Percentiles rank a stretch among this genome's conserved stretches.
These are phyloP conservation scores for Plasmodium billcollinsi DNA, from an alignment of 169 alveolate genomes.

Conservation along the genomic window DNA sequence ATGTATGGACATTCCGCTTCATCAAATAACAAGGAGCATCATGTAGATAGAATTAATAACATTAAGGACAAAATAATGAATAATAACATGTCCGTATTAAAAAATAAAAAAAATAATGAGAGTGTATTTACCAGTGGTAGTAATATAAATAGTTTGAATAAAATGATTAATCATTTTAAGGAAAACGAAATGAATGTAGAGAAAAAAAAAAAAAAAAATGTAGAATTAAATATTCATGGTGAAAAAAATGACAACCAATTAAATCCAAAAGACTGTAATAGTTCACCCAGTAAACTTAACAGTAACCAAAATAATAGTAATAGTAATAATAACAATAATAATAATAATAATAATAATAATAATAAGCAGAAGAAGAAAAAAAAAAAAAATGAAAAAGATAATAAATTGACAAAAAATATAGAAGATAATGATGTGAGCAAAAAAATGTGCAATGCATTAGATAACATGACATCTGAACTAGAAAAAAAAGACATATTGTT, in stretches of 20 bases:
- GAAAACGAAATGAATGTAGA: slow-evolving; percentile 26
- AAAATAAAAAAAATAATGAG: not conserved
- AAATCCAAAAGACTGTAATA: not conserved
- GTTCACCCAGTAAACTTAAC: not conserved
- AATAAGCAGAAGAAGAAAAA: slow-evolving; percentile 7
- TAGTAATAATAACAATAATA: not conserved
- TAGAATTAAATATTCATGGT: slow-evolving; percentile 26
- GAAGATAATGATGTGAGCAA: slow-evolving; percentile 4
- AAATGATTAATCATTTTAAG: slow-evolving; percentile 5
- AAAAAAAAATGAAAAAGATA: slow-evolving; percentile 6
- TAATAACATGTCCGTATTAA: not conserved
- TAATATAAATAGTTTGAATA: slow-evolving; percentile 11
- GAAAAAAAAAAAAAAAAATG: too few species aligned
- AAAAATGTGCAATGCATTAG: not conserved
- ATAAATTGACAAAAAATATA: not conserved
- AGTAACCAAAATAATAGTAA: not conserved
- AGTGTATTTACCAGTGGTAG: not conserved
- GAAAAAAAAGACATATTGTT: not conserved
- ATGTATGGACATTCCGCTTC: not conserved
- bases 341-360: not conserved
- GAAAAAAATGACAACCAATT: slow-evolving; percentile 10
- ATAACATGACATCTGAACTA: not conserved
- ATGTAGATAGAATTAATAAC: not conserved
- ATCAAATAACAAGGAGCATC: not conserved
- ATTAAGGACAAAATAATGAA: not conserved